phyloP scores from a whole-genome alignment of 2,329 filamentous ascomycete species.

The Alternaria dauci region DNA sequence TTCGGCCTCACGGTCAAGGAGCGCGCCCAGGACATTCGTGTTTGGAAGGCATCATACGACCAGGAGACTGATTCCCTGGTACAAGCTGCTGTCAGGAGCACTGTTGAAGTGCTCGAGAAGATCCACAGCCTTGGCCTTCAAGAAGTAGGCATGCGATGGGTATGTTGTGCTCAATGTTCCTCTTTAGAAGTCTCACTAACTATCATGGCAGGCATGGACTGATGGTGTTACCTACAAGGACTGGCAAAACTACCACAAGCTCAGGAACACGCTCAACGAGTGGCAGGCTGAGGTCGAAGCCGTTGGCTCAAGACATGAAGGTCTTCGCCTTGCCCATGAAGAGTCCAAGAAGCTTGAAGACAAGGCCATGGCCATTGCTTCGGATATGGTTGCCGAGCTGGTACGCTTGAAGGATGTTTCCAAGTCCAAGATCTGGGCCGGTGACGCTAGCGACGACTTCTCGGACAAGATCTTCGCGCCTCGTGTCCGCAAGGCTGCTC shows the following conservation, averaged over 20 bases:
- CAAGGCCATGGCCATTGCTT: constrained; percentile 80
- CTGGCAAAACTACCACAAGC: constrained; percentile 91
- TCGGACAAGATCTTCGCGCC: constrained; percentile 70
- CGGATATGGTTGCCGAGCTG: constrained; percentile 81
- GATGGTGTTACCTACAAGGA: constrained; percentile 96
- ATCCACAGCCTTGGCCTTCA: constrained; percentile 86
- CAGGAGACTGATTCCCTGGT: constrained; percentile 73
- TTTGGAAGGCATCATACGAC: constrained; percentile 79
- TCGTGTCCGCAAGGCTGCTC: constrained; percentile 59
- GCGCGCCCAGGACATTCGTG: constrained; percentile 76
- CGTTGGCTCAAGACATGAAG: constrained; percentile 76
- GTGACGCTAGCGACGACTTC: constrained; percentile 81
- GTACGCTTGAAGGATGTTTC: constrained; percentile 82
- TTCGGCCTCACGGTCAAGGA: constrained; percentile 78
- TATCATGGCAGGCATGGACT: constrained; percentile 73
- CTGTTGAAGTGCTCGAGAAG: constrained; percentile 81
- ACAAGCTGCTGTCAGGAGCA: constrained; percentile 76
- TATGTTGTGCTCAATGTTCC: neutral
- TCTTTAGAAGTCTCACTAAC: constrained; percentile 1
- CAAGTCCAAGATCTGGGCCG: constrained; percentile 79
- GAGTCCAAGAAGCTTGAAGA: constrained; percentile 76
- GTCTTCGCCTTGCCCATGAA: constrained; percentile 72
- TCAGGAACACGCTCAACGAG: constrained; percentile 82
- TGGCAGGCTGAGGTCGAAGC: constrained; percentile 85
- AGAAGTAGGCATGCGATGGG: constrained; percentile 89